Evolutionary conservation across 805 yeast species (phyloP).

Genomic region (Yueomyces sp.): DNA sequence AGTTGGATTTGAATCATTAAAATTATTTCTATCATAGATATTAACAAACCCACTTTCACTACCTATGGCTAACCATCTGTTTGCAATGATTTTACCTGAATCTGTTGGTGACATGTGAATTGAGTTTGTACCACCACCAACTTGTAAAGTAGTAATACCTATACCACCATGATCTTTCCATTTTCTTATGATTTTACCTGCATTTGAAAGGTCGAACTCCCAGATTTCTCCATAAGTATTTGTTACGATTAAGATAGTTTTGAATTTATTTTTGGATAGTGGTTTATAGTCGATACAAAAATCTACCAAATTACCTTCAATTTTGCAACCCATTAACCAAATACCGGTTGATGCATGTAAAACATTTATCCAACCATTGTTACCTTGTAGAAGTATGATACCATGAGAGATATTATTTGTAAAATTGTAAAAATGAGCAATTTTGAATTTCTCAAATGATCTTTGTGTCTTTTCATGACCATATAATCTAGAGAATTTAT

Average conservation of each 20-base stretch:
- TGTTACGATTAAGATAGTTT: constrained; percentile 37
- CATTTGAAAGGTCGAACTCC: constrained; percentile 54
- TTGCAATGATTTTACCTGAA: constrained; percentile 17
- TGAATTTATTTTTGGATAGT: constrained; percentile 12
- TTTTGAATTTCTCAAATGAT: constrained; percentile 74
- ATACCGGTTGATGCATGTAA: constrained; percentile 69
- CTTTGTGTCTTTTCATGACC: constrained; percentile 82
- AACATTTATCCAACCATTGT: constrained; percentile 83
- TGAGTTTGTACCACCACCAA: constrained; percentile 43
- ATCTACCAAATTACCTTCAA: constrained; percentile 79
- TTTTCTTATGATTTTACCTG: constrained; percentile 37
- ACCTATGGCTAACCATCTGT: constrained; percentile 83
- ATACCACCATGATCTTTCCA: constrained; percentile 85
- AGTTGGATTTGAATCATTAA: constrained; percentile 16
- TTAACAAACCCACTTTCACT: constrained; percentile 80
- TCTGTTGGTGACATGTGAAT: constrained; percentile 15
- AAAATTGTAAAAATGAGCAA: constrained; percentile 33
- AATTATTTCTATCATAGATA: constrained; percentile 48
- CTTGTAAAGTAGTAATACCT: constrained; percentile 63
- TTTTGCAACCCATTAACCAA: constrained; percentile 75
- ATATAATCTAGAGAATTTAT: constrained; percentile 76
- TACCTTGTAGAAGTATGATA: constrained; percentile 62
- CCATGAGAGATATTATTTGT: constrained; percentile 35
- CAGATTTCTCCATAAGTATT: constrained; percentile 77
- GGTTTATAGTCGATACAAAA: constrained; percentile 31